A percentile compares a stretch with the other conserved stretches of the same genome.
phyloP scores from a whole-genome alignment of 805 yeast species.

The Spathaspora arborariae region DNA sequence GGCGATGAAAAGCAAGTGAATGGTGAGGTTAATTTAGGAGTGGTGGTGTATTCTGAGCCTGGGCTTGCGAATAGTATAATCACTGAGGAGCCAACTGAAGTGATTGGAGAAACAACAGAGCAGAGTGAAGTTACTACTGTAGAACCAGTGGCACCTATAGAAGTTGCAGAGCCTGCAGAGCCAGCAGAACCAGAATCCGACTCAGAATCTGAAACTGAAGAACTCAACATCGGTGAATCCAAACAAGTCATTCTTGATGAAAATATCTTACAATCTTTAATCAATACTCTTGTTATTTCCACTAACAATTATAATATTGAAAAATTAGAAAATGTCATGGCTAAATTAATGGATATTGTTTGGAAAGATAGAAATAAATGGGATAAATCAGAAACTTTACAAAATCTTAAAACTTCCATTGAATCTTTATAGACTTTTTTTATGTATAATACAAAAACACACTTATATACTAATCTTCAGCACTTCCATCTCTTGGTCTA shows the following conservation, averaged over 20 bases:
- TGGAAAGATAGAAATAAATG: conserved; percentile 61
- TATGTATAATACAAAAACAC: neutral
- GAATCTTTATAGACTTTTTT: conserved; percentile 1
- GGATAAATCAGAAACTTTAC: conserved; percentile 40
- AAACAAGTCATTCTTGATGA: conserved; percentile 31
- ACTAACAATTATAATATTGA: conserved; percentile 35
- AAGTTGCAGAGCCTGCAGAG: neutral
- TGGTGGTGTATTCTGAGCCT: neutral
- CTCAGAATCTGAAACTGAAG: conserved; percentile 36
- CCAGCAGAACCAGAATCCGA: conserved; percentile 5
- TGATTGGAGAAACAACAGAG: neutral
- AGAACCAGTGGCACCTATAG: neutral
- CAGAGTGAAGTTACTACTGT: neutral
- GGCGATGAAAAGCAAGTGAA: neutral
- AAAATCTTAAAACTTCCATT: conserved; percentile 20
- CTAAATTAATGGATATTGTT: conserved; percentile 64
- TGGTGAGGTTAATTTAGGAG: neutral
- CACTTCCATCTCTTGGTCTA: conserved; percentile 94
- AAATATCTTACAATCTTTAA: conserved; percentile 19
- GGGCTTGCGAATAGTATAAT: neutral
- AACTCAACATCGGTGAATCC: conserved; percentile 42
- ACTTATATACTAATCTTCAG: conserved; percentile 43
- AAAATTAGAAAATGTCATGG: conserved; percentile 43
- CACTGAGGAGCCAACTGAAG: neutral
- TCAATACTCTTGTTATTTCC: conserved; percentile 20